Evolutionary conservation across 1,139 yeast species (phyloP).

Genomic region (Hansenula anomala): DNA sequence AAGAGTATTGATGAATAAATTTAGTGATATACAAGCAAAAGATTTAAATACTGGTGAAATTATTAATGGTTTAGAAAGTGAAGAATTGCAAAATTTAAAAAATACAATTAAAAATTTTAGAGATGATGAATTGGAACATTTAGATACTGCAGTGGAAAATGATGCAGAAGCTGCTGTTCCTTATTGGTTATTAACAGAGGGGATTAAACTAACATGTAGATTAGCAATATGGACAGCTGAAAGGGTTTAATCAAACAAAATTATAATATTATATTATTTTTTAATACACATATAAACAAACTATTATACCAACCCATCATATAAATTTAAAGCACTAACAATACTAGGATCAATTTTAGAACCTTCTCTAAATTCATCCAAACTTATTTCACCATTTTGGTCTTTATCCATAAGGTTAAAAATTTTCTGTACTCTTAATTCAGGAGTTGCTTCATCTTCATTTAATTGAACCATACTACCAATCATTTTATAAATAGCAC

Average conservation of each 20-base stretch:
- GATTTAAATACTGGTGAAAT: slow-evolving; percentile 37
- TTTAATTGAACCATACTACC: slow-evolving; percentile 91
- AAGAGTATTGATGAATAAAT: slow-evolving; percentile 65
- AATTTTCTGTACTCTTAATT: slow-evolving; percentile 75
- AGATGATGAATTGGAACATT: slow-evolving; percentile 93
- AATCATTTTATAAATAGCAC: slow-evolving; percentile 89
- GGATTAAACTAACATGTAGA: slow-evolving; percentile 74
- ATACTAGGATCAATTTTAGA: slow-evolving; percentile 82
- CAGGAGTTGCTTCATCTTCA: slow-evolving; percentile 93
- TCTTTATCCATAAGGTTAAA: slow-evolving; percentile 71
- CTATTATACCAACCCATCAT: slow-evolving; percentile 65
- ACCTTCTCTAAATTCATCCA: slow-evolving; percentile 81
- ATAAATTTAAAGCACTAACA: slow-evolving; percentile 70
- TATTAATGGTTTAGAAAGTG: slow-evolving; percentile 29
- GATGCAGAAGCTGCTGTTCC: slow-evolving; percentile 95
- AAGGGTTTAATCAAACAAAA: slow-evolving; percentile 41
- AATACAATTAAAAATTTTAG: slow-evolving; percentile 70
- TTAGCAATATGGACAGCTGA: slow-evolving; percentile 95
- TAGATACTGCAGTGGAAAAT: slow-evolving; percentile 86
- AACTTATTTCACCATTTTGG: slow-evolving; percentile 59
- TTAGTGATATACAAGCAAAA: slow-evolving; percentile 38
- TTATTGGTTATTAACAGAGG: slow-evolving; percentile 80
- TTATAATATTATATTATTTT: neutral
- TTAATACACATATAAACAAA: neutral
- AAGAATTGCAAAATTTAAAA: slow-evolving; percentile 57